Percentiles rank a stretch among this genome's conserved stretches.
Evolutionary conservation across 2,329 filamentous ascomycete species (phyloP).

Genomic region (Colletotrichum sp.): DNA sequence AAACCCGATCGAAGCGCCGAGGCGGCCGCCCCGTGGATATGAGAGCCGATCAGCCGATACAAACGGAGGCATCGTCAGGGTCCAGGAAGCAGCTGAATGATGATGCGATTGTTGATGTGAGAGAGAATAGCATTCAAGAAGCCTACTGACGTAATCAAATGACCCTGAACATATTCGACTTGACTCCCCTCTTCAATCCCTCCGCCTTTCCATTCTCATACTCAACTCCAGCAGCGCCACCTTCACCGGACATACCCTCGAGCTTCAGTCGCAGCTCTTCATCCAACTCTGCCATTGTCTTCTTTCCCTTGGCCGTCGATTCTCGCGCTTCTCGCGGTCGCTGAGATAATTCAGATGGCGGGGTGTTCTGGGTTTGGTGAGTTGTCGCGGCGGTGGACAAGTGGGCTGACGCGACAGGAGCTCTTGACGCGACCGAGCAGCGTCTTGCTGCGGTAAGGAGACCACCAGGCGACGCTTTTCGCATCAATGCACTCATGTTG

Average conservation of each 20-base stretch:
- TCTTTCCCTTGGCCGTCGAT: constrained; percentile 30
- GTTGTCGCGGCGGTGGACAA: not conserved
- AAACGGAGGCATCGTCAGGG: not conserved
- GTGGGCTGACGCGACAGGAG: not conserved
- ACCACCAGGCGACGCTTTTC: not conserved
- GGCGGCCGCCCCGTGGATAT: not conserved
- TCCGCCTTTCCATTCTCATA: constrained; percentile 77
- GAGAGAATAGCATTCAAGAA: not conserved
- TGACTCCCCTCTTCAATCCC: constrained; percentile 75
- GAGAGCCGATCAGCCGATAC: not conserved
- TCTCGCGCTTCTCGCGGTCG: not conserved
- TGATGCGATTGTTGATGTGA: not conserved
- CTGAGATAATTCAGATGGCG: not conserved
- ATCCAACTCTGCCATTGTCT: constrained; percentile 68
- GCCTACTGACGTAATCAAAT: constrained; percentile 45
- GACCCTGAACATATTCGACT: constrained; percentile 78
- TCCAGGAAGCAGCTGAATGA: not conserved
- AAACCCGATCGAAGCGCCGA: not conserved
- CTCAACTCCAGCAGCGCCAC: constrained; percentile 74
- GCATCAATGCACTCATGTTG: not conserved
- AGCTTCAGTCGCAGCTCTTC: constrained; percentile 70
- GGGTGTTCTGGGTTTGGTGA: not conserved
- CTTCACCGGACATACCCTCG: constrained; percentile 71
- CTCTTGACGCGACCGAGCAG: not conserved
- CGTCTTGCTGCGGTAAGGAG: not conserved